Conservation (phyloP, 2,329 filamentous ascomycete species). For the Dryadomyces quercus-mongolicae region DNA sequence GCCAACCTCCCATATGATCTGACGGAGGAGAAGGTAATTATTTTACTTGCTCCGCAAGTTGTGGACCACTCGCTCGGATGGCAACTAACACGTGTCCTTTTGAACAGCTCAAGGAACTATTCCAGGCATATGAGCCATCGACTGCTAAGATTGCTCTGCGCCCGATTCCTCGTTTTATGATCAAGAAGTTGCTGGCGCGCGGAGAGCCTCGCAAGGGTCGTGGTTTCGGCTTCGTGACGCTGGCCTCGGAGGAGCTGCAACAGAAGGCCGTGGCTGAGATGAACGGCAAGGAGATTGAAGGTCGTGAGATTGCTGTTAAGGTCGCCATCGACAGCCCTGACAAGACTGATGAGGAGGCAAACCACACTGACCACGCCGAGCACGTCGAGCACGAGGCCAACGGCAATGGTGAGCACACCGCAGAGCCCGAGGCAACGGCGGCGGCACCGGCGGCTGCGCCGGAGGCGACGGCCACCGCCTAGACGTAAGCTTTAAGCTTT, state of each 20-base stretch:
- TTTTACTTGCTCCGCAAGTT: not conserved
- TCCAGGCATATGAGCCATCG: slow-evolving; percentile 79
- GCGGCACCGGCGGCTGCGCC: slow-evolving; percentile 17
- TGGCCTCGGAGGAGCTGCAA: slow-evolving; percentile 90
- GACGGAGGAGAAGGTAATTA: slow-evolving; percentile 82
- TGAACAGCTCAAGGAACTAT: slow-evolving; percentile 86
- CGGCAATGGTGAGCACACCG: slow-evolving; percentile 22
- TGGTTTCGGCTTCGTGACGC: slow-evolving; percentile 96
- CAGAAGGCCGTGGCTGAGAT: slow-evolving; percentile 95
- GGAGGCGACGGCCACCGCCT: slow-evolving; percentile 19
- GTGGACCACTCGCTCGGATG: not conserved
- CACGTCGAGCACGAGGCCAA: slow-evolving; percentile 29
- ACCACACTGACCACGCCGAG: slow-evolving; percentile 31
- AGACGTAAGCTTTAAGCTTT: not conserved
- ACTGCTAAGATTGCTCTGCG: slow-evolving; percentile 98
- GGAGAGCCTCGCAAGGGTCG: slow-evolving; percentile 98
- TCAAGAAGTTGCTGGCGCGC: slow-evolving; percentile 98
- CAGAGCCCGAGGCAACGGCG: not conserved
- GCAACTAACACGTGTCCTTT: not conserved
- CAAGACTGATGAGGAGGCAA: slow-evolving; percentile 83
- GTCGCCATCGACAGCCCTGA: slow-evolving; percentile 98
- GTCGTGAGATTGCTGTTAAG: slow-evolving; percentile 98
- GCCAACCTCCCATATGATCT: slow-evolving; percentile 98
- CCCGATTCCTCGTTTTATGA: slow-evolving; percentile 98
- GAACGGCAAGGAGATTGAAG: slow-evolving; percentile 99